phyloP scores from a whole-genome alignment of 352 stramenopile genomes.

The Blastocystis sp. region DNA sequence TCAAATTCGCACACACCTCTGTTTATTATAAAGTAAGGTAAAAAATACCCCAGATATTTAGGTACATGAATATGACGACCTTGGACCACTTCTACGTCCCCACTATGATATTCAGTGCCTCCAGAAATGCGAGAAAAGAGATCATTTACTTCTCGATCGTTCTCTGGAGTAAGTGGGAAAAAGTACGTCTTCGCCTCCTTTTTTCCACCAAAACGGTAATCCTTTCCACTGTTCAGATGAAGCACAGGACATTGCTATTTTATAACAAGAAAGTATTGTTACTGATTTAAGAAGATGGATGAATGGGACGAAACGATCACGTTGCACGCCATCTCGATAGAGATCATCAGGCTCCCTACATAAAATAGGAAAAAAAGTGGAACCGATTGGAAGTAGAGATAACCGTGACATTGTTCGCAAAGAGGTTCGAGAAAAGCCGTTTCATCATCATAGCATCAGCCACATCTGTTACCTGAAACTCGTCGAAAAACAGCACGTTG shows the following conservation, averaged over 20 bases:
- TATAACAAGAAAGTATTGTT: not conserved
- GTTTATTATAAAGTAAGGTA: slow-evolving; percentile 36
- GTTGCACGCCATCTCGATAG: slow-evolving; percentile 88
- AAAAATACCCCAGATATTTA: slow-evolving; percentile 68
- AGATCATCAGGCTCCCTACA: slow-evolving; percentile 74
- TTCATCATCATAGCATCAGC: slow-evolving; percentile 89
- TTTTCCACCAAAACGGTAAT: slow-evolving; percentile 70
- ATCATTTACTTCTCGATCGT: slow-evolving; percentile 66
- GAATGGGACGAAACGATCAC: slow-evolving; percentile 92
- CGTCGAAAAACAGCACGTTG: slow-evolving; percentile 90
- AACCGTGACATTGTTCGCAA: slow-evolving; percentile 79
- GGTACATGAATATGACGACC: slow-evolving; percentile 70
- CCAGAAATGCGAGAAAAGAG: slow-evolving; percentile 68
- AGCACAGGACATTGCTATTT: slow-evolving; percentile 75
- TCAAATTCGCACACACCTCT: slow-evolving; percentile 75
- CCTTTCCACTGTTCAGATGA: slow-evolving; percentile 71
- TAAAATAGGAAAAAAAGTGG: not conserved
- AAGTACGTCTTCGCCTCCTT: slow-evolving; percentile 69
- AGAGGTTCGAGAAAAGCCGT: slow-evolving; percentile 85
- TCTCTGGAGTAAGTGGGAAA: slow-evolving; percentile 67
- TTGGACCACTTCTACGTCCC: slow-evolving; percentile 76
- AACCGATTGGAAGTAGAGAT: slow-evolving; percentile 88
- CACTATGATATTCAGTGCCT: slow-evolving; percentile 62
- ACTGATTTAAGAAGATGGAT: slow-evolving; percentile 79
- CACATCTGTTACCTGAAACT: slow-evolving; percentile 95